Percentiles rank a stretch among this genome's conserved stretches.
Conservation (phyloP, 2,329 filamentous ascomycete genomes). For the Venturia nashicola region DNA sequence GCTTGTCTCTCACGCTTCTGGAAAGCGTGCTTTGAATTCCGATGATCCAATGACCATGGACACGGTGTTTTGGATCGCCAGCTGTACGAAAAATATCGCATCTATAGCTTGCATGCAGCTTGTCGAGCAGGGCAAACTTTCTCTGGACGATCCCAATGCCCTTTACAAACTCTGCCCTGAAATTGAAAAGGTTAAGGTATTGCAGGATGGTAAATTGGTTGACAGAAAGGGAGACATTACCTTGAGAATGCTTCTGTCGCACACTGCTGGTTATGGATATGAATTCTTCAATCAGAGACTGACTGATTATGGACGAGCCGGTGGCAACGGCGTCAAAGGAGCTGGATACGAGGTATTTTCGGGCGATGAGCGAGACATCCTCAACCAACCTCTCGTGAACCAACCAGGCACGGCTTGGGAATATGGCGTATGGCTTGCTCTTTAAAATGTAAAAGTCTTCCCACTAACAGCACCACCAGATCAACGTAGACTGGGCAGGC, state of each 20-base stretch:
- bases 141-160: constrained; percentile 22
- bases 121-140: constrained; percentile 23
- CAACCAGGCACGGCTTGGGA: constrained; percentile 9
- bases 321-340: constrained; percentile 3
- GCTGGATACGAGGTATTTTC: constrained; percentile 8
- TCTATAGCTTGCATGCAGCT: constrained; percentile 23
- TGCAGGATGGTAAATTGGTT: constrained; percentile 17
- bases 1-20: constrained; percentile 29
- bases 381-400: constrained; percentile 3
- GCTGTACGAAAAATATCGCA: constrained; percentile 31
- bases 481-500: constrained; percentile 38
- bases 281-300: constrained; percentile 40
- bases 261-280: constrained; percentile 42
- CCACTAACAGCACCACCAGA: constrained; percentile 23
- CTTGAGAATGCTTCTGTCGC: constrained; percentile 36
- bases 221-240: constrained; percentile 34
- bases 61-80: constrained; percentile 46
- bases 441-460: too few species aligned
- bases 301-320: constrained; percentile 24
- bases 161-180: constrained; percentile 22
- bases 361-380: not conserved
- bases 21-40: constrained; percentile 25
- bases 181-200: constrained; percentile 28
- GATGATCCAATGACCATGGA: constrained; percentile 46
- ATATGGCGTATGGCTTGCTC: constrained; percentile 5